phyloP scores from a whole-genome alignment of 306 rosid species.

The Vigna unguiculata region DNA sequence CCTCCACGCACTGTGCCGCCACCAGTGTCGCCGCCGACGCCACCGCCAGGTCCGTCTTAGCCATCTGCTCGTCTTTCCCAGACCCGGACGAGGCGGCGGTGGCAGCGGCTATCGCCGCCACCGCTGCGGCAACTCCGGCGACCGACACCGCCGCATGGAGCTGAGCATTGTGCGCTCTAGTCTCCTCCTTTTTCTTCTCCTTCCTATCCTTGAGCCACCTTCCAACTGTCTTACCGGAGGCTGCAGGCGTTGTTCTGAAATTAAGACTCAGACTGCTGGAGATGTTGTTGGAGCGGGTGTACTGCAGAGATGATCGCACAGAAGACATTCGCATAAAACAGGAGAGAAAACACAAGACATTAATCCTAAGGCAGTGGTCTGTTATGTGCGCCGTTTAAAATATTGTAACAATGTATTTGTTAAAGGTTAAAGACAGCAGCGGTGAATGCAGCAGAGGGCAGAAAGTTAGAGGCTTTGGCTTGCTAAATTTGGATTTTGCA shows the following conservation, averaged over 20 bases:
- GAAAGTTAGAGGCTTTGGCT: neutral
- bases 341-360: neutral
- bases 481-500: slow-evolving; percentile 4
- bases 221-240: slow-evolving; percentile 83
- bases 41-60: slow-evolving; percentile 81
- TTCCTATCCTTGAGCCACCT: slow-evolving; percentile 98
- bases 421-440: neutral
- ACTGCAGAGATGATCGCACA: slow-evolving; percentile 52
- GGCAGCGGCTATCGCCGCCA: slow-evolving; percentile 91
- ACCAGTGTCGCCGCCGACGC: slow-evolving; percentile 95
- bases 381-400: neutral
- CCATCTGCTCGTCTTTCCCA: slow-evolving; percentile 68
- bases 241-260: slow-evolving; percentile 40
- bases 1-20: slow-evolving; percentile 96
- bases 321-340: neutral
- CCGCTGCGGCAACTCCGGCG: slow-evolving; percentile 90
- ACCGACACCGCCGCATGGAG: slow-evolving; percentile 94
- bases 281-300: slow-evolving; percentile 56
- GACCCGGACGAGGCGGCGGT: slow-evolving; percentile 75
- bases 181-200: slow-evolving; percentile 96
- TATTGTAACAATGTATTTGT: neutral
- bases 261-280: slow-evolving; percentile 38
- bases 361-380: neutral
- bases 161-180: slow-evolving; percentile 92
- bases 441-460: neutral